Conservation (phyloP, 768 basidiomycete species). For the Tulasnella sp. region DNA sequence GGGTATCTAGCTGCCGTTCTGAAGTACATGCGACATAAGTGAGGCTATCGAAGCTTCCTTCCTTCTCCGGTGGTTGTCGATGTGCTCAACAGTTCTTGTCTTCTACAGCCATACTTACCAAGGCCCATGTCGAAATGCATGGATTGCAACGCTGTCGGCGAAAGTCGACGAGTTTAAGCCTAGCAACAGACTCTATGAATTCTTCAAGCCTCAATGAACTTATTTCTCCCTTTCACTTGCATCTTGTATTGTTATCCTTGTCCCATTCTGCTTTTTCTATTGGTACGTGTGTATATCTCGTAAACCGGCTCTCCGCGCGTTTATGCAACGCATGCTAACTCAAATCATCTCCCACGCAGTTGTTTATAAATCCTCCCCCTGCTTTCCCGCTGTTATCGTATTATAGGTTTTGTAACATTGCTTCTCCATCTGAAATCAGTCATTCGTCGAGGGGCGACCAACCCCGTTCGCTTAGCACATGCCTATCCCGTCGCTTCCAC, state of each 20-base stretch:
- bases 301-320: no score
- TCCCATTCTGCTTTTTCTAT: background rate
- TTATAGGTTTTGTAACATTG: no score
- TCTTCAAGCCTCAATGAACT: conserved; percentile 2
- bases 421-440: no score
- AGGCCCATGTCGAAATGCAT: conserved; percentile 10
- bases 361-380: no score
- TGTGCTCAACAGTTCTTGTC: background rate
- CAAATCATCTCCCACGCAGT: no score
- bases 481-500: no score
- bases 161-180: conserved; percentile 12
- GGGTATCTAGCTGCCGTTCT: conserved; percentile 1
- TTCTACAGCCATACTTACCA: conserved; percentile 3
- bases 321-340: no score
- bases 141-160: conserved; percentile 5
- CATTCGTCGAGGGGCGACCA: no score
- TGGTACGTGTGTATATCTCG: background rate
- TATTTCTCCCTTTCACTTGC: background rate
- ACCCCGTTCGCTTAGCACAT: no score
- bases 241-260: background rate
- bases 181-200: background rate
- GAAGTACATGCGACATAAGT: conserved; percentile 5
- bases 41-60: background rate
- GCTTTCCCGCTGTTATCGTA: no score
- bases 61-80: background rate